phyloP scores from a whole-genome alignment of 2,329 filamentous ascomycete genomes.

The Sarocladiaceae sp. region DNA sequence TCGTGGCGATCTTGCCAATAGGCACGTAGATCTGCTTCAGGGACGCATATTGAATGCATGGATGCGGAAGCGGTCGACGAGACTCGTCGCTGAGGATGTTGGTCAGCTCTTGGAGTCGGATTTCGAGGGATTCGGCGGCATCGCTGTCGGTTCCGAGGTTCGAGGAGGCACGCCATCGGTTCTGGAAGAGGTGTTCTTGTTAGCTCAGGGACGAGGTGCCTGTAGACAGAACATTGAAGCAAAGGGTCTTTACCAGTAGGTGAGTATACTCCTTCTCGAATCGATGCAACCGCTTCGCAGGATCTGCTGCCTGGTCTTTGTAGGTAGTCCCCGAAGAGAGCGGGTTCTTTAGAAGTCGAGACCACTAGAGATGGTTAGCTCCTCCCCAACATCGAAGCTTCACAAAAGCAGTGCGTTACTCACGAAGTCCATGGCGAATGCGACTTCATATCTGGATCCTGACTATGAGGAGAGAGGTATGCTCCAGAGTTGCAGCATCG shows the following conservation, averaged over 20 bases:
- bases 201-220: no score
- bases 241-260: slow-evolving; percentile 48
- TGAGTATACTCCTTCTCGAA: slow-evolving; percentile 65
- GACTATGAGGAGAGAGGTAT: neutral
- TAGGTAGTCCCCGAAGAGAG: slow-evolving; percentile 51
- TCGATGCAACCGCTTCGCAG: slow-evolving; percentile 58
- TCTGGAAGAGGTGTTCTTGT: slow-evolving; percentile 24
- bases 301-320: slow-evolving; percentile 59
- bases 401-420: slow-evolving; percentile 20
- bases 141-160: slow-evolving; percentile 58
- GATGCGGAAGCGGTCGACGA: slow-evolving; percentile 81
- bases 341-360: slow-evolving; percentile 58
- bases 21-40: slow-evolving; percentile 85
- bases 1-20: slow-evolving; percentile 82
- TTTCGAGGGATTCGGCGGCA: slow-evolving; percentile 58
- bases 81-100: slow-evolving; percentile 84
- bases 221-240: no score
- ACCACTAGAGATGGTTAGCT: slow-evolving; percentile 45
- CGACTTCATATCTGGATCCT: slow-evolving; percentile 38
- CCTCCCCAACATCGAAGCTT: no score
- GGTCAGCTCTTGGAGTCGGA: slow-evolving; percentile 59
- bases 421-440: slow-evolving; percentile 54
- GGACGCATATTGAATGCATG: slow-evolving; percentile 84
- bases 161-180: slow-evolving; percentile 56
- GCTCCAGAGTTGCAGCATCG: neutral